These are phyloP conservation scores for Phytophthora crassamura DNA, from an alignment of 352 stramenopile species.

Conservation along the genomic window DNA sequence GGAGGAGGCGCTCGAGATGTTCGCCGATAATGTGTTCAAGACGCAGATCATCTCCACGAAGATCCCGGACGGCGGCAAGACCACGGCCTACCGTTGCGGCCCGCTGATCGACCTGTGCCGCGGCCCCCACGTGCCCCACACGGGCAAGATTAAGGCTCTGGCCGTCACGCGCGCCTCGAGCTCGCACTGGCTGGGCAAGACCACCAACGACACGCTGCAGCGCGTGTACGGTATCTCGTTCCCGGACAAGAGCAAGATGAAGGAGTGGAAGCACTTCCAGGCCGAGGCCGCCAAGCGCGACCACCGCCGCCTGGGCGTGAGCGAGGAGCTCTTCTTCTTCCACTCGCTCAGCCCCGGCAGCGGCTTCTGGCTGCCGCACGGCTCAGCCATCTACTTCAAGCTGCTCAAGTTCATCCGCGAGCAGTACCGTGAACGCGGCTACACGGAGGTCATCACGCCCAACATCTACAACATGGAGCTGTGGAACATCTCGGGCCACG, in stretches of 20 bases:
- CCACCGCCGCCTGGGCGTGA: conserved; percentile 93
- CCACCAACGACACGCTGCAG: conserved; percentile 97
- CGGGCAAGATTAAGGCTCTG: conserved; percentile 96
- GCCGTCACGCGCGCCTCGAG: conserved; percentile 93
- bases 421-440: conserved; percentile 71
- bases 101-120: conserved; percentile 98
- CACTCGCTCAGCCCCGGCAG: conserved; percentile 94
- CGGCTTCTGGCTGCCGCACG: conserved; percentile 97
- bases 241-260: conserved; percentile 98
- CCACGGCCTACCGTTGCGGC: conserved; percentile 97
- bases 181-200: conserved; percentile 98
- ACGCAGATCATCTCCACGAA: conserved; percentile 96
- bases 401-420: conserved; percentile 97
- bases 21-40: conserved; percentile 99
- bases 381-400: conserved; percentile 97
- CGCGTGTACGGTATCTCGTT: conserved; percentile 98
- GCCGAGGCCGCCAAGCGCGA: conserved; percentile 97
- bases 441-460: conserved; percentile 96
- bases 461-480: conserved; percentile 99
- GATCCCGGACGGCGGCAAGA: conserved; percentile 96
- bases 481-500: conserved; percentile 97
- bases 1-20: conserved; percentile 98
- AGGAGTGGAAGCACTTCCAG: conserved; percentile 97
- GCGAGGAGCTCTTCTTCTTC: conserved; percentile 97
- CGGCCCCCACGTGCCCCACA: conserved; percentile 97